Conservation (phyloP, 169 alveolate species). For the Babesia caballi region DNA sequence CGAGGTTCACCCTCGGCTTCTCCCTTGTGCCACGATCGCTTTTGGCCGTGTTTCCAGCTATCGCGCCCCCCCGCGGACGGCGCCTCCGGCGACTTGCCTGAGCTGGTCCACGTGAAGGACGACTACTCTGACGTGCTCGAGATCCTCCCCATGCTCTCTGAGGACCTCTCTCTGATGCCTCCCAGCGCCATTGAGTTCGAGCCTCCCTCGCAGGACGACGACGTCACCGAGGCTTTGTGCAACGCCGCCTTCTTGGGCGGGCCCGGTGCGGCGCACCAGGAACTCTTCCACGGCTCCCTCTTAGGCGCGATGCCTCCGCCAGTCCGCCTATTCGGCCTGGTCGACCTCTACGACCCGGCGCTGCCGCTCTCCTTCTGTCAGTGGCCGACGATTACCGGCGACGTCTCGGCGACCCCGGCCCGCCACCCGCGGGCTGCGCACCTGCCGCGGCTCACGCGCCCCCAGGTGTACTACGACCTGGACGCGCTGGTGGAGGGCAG, state of each 20-base stretch:
- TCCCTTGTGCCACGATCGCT: background rate
- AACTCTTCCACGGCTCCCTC: background rate
- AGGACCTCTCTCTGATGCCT: background rate
- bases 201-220: background rate
- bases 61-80: background rate
- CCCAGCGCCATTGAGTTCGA: background rate
- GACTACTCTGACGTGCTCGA: constrained; percentile 43
- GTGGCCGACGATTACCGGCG: constrained; percentile 39
- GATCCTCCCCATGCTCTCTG: constrained; percentile 18
- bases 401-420: background rate
- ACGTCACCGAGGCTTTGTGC: background rate
- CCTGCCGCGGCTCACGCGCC: constrained; percentile 55
- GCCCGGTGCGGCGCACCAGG: background rate
- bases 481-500: constrained; percentile 32
- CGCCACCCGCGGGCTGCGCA: constrained; percentile 24
- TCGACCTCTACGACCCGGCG: constrained; percentile 11
- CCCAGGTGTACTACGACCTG: constrained; percentile 35
- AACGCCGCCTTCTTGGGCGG: background rate
- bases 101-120: background rate
- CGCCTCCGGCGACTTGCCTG: background rate
- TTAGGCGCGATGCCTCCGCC: constrained; percentile 7
- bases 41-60: constrained; percentile 1
- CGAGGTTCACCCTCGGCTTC: background rate
- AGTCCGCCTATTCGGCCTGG: constrained; percentile 39
- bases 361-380: constrained; percentile 25